Evolutionary conservation across 2,329 filamentous ascomycete species (phyloP).

Genomic region (Dryadomyces quercivorus): DNA sequence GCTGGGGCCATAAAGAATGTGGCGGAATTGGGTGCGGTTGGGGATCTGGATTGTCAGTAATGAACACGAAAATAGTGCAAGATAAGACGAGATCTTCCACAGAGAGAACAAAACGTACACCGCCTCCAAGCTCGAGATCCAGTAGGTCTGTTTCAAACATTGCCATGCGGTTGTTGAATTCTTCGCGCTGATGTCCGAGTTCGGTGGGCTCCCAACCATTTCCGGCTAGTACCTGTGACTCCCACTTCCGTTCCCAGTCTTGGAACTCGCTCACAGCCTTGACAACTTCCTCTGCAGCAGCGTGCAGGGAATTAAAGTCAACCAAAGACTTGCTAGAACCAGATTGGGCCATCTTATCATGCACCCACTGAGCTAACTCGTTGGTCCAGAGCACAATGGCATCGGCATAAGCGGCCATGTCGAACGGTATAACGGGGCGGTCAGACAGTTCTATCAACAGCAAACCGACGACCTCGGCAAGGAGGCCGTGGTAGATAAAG

Average conservation of each 20-base stretch:
- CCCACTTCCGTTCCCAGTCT: slow-evolving; percentile 68
- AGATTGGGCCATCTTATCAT: slow-evolving; percentile 33
- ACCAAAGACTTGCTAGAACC: slow-evolving; percentile 35
- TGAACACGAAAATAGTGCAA: background rate
- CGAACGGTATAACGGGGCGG: slow-evolving; percentile 69
- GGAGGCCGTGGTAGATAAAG: slow-evolving; percentile 66
- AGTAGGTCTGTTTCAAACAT: slow-evolving; percentile 74
- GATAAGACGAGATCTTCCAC: background rate
- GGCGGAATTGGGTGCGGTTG: slow-evolving; percentile 86
- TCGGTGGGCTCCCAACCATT: slow-evolving; percentile 66
- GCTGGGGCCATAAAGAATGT: slow-evolving; percentile 78
- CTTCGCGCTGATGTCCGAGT: slow-evolving; percentile 54
- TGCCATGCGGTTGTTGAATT: slow-evolving; percentile 69
- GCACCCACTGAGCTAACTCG: slow-evolving; percentile 10
- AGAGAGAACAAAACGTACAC: slow-evolving; percentile 45
- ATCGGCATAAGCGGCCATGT: slow-evolving; percentile 60
- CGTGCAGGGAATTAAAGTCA: slow-evolving; percentile 45
- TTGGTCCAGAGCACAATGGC: slow-evolving; percentile 51
- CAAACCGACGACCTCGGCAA: slow-evolving; percentile 70
- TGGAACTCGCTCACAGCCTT: slow-evolving; percentile 53
- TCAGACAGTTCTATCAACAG: slow-evolving; percentile 80
- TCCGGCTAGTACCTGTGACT: slow-evolving; percentile 53
- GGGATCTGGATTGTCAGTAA: slow-evolving; percentile 44
- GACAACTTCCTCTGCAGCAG: slow-evolving; percentile 50
- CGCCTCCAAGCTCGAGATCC: slow-evolving; percentile 59